These are phyloP conservation scores for Haplographium delicatum DNA, from an alignment of 495 filamentous ascomycete genomes.

Conservation along the genomic window DNA sequence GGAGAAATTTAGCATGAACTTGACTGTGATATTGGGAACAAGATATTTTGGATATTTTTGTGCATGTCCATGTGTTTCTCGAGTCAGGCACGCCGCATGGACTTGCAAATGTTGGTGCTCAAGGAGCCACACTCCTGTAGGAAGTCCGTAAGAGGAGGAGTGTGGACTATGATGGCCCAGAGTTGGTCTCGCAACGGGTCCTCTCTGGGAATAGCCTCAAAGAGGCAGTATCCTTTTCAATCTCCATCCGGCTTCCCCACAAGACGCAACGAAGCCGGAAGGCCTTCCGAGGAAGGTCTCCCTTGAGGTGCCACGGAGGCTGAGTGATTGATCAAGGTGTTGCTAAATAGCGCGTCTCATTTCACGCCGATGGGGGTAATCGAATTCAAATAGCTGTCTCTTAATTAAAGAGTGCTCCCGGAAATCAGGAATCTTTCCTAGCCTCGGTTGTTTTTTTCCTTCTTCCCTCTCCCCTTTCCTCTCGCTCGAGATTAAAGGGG, in stretches of 20 bases:
- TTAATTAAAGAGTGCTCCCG: too few species aligned
- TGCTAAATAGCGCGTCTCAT: too few species aligned
- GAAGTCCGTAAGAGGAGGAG: constrained; percentile 33
- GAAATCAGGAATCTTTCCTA: too few species aligned
- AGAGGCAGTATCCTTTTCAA: constrained; percentile 33
- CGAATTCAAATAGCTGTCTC: too few species aligned
- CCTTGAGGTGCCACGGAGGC: constrained; percentile 30
- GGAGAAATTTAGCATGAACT: too few species aligned
- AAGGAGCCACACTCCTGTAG: constrained; percentile 48
- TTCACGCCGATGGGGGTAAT: too few species aligned
- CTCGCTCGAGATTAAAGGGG: too few species aligned
- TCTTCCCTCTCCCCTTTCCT: too few species aligned
- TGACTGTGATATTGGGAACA: too few species aligned
- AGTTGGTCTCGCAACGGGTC: constrained; percentile 40
- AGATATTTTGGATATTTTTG: background rate
- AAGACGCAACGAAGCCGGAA: constrained; percentile 42
- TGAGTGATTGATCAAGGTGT: constrained; percentile 36
- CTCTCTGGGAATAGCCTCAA: constrained; percentile 22
- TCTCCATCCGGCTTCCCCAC: constrained; percentile 41
- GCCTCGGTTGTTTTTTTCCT: too few species aligned
- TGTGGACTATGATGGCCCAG: constrained; percentile 52
- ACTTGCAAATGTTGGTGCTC: constrained; percentile 46
- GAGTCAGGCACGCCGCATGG: too few species aligned
- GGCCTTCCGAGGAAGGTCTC: constrained; percentile 43
- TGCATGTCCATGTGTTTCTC: too few species aligned